Evolutionary conservation across 495 filamentous ascomycete genomes (phyloP).

Genomic region (Chaetomium cochliodes): DNA sequence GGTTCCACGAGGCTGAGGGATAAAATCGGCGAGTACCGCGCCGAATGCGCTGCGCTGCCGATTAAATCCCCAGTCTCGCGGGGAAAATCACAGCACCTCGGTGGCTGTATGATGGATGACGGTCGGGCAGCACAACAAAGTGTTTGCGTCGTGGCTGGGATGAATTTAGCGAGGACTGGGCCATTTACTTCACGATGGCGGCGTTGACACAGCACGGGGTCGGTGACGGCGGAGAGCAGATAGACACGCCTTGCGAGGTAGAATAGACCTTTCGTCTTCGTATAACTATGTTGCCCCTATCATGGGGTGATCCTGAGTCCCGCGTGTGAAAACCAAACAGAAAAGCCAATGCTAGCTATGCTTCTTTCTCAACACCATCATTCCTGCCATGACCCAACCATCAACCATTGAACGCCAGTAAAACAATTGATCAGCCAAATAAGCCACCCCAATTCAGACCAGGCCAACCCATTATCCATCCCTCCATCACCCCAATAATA

Average conservation of each 20-base stretch:
- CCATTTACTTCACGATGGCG: constrained; percentile 11
- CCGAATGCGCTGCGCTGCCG: background rate
- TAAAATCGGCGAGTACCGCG: background rate
- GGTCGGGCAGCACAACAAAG: constrained; percentile 8
- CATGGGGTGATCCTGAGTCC: background rate
- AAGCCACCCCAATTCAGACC: background rate
- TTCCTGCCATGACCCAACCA: background rate
- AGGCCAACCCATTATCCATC: background rate
- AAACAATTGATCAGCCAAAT: background rate
- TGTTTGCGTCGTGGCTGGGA: constrained; percentile 7
- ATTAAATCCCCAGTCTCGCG: background rate
- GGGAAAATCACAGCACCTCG: background rate
- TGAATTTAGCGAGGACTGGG: constrained; percentile 22
- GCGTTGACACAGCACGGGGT: constrained; percentile 17
- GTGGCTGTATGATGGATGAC: constrained; percentile 11
- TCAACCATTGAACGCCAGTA: background rate
- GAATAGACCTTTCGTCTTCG: constrained; percentile 20
- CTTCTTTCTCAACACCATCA: constrained; percentile 3
- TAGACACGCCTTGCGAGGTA: constrained; percentile 20
- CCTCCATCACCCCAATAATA: too few relatives aligned
- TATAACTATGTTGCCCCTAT: background rate
- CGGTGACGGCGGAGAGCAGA: constrained; percentile 7
- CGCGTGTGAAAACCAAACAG: background rate
- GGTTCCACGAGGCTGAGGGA: background rate
- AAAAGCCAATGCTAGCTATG: constrained; percentile 6